Evolutionary conservation across 768 basidiomycete genomes (phyloP).

Genomic region (Cystofilobasidium macerans): DNA sequence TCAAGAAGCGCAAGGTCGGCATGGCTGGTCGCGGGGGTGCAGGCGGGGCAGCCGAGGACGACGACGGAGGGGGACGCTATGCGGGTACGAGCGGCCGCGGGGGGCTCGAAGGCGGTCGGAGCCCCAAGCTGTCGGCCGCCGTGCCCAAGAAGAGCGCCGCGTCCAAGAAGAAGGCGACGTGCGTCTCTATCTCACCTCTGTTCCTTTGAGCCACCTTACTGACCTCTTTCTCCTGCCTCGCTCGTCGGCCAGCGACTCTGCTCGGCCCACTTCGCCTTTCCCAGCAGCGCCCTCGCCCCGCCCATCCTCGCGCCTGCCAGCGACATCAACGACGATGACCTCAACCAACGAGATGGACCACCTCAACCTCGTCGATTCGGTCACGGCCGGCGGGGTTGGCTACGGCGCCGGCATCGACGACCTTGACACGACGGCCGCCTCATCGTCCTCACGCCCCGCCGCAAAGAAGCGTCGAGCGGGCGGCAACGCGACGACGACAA

Average conservation of each 20-base stretch:
- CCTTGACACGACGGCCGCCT: constrained; percentile 18
- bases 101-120: constrained; percentile 6
- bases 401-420: constrained; percentile 21
- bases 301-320: not conserved
- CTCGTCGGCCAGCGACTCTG: not conserved
- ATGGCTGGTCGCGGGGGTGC: not conserved
- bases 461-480: constrained; percentile 16
- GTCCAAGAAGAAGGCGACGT: constrained; percentile 5
- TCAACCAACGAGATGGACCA: constrained; percentile 9
- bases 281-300: constrained; percentile 13
- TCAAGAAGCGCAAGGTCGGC: constrained; percentile 11
- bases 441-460: too few relatives aligned
- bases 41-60: not conserved
- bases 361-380: constrained; percentile 18
- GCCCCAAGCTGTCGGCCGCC: constrained; percentile 4
- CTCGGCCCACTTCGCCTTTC: constrained; percentile 5
- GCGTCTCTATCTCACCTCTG: not conserved
- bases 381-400: constrained; percentile 9
- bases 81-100: not conserved
- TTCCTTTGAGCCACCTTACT: not conserved
- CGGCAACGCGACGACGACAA: constrained; percentile 2
- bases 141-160: constrained; percentile 14
- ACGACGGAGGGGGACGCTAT: constrained; percentile 12
- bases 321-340: not conserved
- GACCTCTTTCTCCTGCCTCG: not conserved